A percentile compares a stretch with the other conserved stretches of the same genome.
Evolutionary conservation across 1,284 basidiomycete species (phyloP).

Genomic region (Naganishia liquefaciens): DNA sequence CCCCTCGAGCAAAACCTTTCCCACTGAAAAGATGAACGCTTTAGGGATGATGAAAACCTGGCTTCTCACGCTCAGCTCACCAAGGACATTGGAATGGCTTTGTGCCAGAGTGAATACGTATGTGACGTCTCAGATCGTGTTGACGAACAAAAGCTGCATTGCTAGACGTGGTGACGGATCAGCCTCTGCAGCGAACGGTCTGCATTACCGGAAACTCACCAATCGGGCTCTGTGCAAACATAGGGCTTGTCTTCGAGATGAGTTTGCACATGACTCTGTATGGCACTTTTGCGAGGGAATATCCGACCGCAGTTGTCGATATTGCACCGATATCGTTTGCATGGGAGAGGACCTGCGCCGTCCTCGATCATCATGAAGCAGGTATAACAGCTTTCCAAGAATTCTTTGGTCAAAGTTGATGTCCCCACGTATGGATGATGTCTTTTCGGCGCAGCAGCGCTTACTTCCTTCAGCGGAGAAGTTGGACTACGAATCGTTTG

Average conservation of each 20-base stretch:
- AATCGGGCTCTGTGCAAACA: constrained; percentile 51
- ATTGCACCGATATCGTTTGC: constrained; percentile 53
- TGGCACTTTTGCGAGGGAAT: constrained; percentile 56
- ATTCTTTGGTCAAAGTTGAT: constrained; percentile 31
- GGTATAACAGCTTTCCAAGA: constrained; percentile 42
- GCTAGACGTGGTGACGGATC: constrained; percentile 33
- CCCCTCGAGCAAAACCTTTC: constrained; percentile 56
- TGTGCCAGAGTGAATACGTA: constrained; percentile 54
- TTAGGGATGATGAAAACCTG: neutral
- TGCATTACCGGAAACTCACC: constrained; percentile 41
- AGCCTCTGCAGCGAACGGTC: neutral
- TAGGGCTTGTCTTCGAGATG: constrained; percentile 59
- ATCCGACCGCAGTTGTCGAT: constrained; percentile 54
- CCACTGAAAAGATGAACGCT: constrained; percentile 43
- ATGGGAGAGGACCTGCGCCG: constrained; percentile 36
- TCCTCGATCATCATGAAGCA: constrained; percentile 42
- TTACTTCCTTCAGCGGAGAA: neutral
- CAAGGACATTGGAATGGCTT: constrained; percentile 56
- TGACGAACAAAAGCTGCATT: constrained; percentile 55
- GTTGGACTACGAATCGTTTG: neutral
- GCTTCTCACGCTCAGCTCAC: constrained; percentile 39
- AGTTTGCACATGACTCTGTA: constrained; percentile 57
- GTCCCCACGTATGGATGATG: constrained; percentile 6
- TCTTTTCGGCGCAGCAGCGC: constrained; percentile 12
- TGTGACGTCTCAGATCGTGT: constrained; percentile 56